phyloP scores from a whole-genome alignment of 2,329 filamentous ascomycete genomes.

The Paecilomyces fulvus region DNA sequence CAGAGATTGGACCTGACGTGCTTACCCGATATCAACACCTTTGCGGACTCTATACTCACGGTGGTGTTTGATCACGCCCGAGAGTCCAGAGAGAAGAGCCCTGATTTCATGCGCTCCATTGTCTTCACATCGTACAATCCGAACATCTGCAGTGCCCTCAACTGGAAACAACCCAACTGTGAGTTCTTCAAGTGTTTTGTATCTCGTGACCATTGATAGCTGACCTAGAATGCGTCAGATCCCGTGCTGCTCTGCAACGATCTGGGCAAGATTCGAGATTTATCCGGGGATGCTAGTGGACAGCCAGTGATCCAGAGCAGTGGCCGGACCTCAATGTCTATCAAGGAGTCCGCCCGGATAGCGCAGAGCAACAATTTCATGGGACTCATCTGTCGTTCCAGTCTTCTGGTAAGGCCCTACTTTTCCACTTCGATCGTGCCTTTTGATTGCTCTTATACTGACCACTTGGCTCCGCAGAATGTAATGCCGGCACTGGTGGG shows the following conservation, averaged over 20 bases:
- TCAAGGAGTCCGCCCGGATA: slow-evolving; percentile 90
- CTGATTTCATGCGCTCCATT: slow-evolving; percentile 72
- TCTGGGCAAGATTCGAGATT: slow-evolving; percentile 51
- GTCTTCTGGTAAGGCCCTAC: slow-evolving; percentile 62
- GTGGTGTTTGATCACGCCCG: slow-evolving; percentile 90
- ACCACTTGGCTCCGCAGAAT: slow-evolving; percentile 49
- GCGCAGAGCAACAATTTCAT: slow-evolving; percentile 97
- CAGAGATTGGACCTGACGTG: slow-evolving; percentile 60
- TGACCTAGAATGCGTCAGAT: slow-evolving; percentile 39
- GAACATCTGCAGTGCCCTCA: slow-evolving; percentile 82
- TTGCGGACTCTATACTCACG: slow-evolving; percentile 72
- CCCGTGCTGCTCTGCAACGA: slow-evolving; percentile 94
- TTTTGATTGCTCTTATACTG: not conserved
- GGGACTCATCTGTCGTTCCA: slow-evolving; percentile 85
- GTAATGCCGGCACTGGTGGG: slow-evolving; percentile 88
- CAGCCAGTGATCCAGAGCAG: slow-evolving; percentile 47
- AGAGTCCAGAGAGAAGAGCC: slow-evolving; percentile 53
- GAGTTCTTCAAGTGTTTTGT: slow-evolving; percentile 21
- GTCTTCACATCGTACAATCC: slow-evolving; percentile 93
- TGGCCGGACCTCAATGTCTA: slow-evolving; percentile 68
- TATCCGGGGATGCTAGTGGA: slow-evolving; percentile 27
- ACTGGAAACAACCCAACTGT: slow-evolving; percentile 99
- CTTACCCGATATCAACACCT: slow-evolving; percentile 73
- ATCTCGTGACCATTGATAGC: slow-evolving; percentile 6
- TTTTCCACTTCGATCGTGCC: not conserved